Base-by-base conservation (phyloP, 208 protist genomes). In the Crithidia acanthocephali region DNA sequence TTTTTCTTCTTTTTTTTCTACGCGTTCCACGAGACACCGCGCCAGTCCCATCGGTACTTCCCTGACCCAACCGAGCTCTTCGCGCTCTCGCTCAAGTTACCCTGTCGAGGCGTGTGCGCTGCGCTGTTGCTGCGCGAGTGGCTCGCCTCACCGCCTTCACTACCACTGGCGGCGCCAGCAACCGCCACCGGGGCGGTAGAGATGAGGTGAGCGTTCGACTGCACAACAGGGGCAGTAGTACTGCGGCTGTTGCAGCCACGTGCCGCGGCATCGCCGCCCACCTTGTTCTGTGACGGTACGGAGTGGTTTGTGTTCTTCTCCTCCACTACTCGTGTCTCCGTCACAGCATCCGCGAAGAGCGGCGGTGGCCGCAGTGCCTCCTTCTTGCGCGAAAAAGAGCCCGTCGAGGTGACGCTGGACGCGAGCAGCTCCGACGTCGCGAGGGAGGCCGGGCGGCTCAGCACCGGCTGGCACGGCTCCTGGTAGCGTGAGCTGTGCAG, bases 31-130 rank as follows among this genome's bases (percentile, higher is more conserved):
- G 56, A 71, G 27, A 55, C 68, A 57, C 68, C 65, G 22, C 76
- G 68, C 78, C 81, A 87, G 27, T 87, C 64, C 77, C 80, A 85
- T 3, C 80, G 40, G 62, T 79, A 87, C 71, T 84, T 76, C 13
- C 74, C 74, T 2, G 56, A 65, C 13, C 70, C 69, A 10, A 70
- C 67, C n/a, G 63, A 80, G 32, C 59, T 75, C 44, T 72, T 78
- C 4, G 70, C 56, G 55, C 78, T 74, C 18, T 47, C 64, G 25
- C 40, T 40, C 32, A 68, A 15, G 18, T 65, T 68, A 15, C 45
- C 51, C 32, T 66, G 65, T 0, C 42, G 35, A 27, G 66, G 72
- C 6, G 72, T 78, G 50, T 72, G 65, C 22, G 32, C 47, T 6
- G 25, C 63, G 18, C 62, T 76, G 55, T 30, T 70, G 63, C 35